Evolutionary conservation across 495 filamentous ascomycete genomes (phyloP).

Genomic region (Letharia lupina): DNA sequence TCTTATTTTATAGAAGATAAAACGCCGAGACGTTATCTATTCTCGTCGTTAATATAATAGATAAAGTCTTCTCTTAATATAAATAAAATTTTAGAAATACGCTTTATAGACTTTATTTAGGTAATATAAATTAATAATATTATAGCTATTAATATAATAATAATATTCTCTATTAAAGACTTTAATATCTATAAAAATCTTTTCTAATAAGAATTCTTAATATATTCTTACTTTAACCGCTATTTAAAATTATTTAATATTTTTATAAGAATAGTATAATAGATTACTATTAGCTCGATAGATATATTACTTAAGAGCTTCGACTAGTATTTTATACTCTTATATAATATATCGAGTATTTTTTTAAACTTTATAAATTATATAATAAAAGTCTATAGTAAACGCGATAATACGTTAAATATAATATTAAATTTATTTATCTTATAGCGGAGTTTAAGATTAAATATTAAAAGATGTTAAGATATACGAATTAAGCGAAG

Average conservation of each 20-base stretch:
- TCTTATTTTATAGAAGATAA: neutral
- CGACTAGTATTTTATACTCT: neutral
- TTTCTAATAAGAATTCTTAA: neutral
- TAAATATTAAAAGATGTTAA: slow-evolving; percentile 14
- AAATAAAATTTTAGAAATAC: too few relatives aligned
- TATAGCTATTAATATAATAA: neutral
- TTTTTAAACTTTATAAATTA: neutral
- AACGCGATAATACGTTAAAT: neutral
- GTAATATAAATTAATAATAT: too few relatives aligned
- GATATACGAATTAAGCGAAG: neutral
- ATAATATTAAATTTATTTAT: slow-evolving; percentile 7
- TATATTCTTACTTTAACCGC: neutral
- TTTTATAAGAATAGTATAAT: neutral
- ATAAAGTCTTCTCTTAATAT: neutral
- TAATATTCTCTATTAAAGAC: neutral
- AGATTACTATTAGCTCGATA: neutral
- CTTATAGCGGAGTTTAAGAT: slow-evolving; percentile 10
- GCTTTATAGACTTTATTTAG: too few relatives aligned
- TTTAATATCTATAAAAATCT: neutral
- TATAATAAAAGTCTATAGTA: neutral
- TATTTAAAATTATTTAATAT: neutral
- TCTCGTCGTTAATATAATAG: neutral
- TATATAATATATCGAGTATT: neutral
- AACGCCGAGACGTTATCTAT: neutral
- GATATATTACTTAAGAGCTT: neutral